Conservation (phyloP, 2,329 filamentous ascomycete genomes). For the Fusarium buxicola region DNA sequence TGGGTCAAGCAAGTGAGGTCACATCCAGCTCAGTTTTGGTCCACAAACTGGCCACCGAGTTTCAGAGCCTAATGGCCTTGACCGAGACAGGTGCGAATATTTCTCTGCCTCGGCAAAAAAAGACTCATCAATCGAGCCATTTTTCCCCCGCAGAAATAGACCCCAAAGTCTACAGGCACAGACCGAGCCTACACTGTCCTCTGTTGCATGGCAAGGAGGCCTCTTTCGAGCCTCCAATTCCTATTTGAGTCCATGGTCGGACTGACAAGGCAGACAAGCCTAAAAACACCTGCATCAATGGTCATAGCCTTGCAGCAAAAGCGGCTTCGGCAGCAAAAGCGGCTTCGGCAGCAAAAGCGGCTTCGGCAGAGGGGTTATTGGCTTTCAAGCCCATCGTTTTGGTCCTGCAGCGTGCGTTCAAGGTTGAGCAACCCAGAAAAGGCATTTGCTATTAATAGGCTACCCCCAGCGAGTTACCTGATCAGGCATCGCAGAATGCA, state of each 20-base stretch:
- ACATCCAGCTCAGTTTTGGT: conserved; percentile 5
- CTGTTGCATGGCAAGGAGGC: conserved; percentile 29
- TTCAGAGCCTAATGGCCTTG: conserved; percentile 1
- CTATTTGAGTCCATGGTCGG: conserved; percentile 10
- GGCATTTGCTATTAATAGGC: conserved; percentile 38
- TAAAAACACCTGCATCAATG: conserved; percentile 17
- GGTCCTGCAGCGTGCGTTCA: conserved; percentile 13
- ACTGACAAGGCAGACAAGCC: conserved; percentile 39
- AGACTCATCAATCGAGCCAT: background rate
- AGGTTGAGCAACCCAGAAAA: conserved; percentile 15
- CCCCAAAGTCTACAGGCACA: background rate
- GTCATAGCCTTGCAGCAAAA: conserved; percentile 40
- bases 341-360: conserved; percentile 25
- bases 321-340: conserved; percentile 26
- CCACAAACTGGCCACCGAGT: conserved; percentile 5
- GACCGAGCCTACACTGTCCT: background rate
- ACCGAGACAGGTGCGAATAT: background rate
- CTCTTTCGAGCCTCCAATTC: conserved; percentile 29
- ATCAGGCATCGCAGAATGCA: conserved; percentile 30
- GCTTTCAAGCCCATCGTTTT: conserved; percentile 16
- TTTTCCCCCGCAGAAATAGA: background rate
- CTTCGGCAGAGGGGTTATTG: conserved; percentile 28
- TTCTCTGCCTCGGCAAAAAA: background rate
- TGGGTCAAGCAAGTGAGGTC: conserved; percentile 17
- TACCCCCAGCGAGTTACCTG: conserved; percentile 21